Evolutionary conservation across 2,329 filamentous ascomycete species (phyloP).

Genomic region (Fusarium illudens): DNA sequence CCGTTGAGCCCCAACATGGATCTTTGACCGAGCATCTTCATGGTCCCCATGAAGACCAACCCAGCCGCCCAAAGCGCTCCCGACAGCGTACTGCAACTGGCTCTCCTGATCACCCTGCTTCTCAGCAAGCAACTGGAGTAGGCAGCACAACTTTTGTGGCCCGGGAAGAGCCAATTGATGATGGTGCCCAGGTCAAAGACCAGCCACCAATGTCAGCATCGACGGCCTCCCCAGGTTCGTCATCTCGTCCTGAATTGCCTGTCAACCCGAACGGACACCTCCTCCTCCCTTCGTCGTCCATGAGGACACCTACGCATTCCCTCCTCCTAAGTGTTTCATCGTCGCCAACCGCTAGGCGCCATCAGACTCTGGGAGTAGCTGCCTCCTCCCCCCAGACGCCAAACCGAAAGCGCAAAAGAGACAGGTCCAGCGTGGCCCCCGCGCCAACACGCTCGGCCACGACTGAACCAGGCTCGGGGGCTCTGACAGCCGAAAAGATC

Average conservation of each 20-base stretch:
- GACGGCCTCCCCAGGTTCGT: neutral
- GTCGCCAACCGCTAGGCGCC: neutral
- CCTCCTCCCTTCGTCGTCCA: neutral
- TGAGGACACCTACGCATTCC: neutral
- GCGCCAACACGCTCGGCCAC: neutral
- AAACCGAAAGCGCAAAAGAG: slow-evolving; percentile 9
- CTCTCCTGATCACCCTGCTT: too few species aligned
- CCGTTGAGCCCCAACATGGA: neutral
- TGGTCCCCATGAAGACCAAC: neutral
- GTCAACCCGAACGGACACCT: neutral
- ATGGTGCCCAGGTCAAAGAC: neutral
- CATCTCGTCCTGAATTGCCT: neutral
- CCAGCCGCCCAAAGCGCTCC: neutral
- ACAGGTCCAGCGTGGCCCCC: neutral
- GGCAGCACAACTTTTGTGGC: neutral
- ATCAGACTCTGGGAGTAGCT: neutral
- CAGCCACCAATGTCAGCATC: neutral
- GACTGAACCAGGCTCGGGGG: neutral
- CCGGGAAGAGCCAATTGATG: neutral
- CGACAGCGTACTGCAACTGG: neutral
- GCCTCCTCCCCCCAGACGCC: neutral
- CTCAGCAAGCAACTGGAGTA: neutral
- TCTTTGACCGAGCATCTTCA: neutral
- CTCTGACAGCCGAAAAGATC: neutral
- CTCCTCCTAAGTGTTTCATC: neutral